phyloP scores from a whole-genome alignment of 441 rosid species.

The Bruguiera hainesii region DNA sequence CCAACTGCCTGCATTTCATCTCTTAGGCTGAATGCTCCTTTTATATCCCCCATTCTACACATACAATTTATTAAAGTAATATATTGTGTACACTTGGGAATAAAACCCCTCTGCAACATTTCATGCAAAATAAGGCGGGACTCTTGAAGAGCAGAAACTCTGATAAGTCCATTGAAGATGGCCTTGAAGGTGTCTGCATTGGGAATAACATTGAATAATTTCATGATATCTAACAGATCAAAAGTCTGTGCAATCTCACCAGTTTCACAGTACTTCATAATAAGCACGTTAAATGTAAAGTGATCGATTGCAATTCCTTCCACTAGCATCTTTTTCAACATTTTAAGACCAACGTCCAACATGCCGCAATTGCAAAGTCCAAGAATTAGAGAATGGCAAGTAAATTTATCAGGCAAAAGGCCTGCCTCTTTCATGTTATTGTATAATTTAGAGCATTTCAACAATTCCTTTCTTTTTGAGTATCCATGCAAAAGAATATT shows the following conservation, averaged over 20 bases:
- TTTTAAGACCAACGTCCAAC: conserved; percentile 59
- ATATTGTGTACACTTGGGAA: conserved; percentile 47
- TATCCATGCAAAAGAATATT: conserved; percentile 76
- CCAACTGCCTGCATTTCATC: conserved; percentile 60
- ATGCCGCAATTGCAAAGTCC: conserved; percentile 59
- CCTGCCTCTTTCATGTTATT: conserved; percentile 44
- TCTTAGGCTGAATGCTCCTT: conserved; percentile 58
- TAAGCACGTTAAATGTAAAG: conserved; percentile 53
- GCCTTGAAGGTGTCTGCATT: conserved; percentile 39
- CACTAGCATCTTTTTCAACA: conserved; percentile 50
- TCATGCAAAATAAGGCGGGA: conserved; percentile 51
- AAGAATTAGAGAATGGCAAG: conserved; percentile 66
- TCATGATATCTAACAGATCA: conserved; percentile 58
- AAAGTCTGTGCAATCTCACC: conserved; percentile 42
- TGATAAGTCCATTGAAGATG: conserved; percentile 46
- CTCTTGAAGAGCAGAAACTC: conserved; percentile 45
- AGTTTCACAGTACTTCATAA: conserved; percentile 46
- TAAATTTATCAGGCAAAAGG: conserved; percentile 54
- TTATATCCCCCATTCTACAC: conserved; percentile 60
- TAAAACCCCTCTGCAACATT: conserved; percentile 53
- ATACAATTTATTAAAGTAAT: conserved; percentile 54
- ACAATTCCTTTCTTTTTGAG: conserved; percentile 55
- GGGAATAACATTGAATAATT: conserved; percentile 39
- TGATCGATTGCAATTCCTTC: conserved; percentile 47
- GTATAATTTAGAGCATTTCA: conserved; percentile 41